Conservation (phyloP, 2,329 filamentous ascomycete species). For the Penicillium psychrosexuale region DNA sequence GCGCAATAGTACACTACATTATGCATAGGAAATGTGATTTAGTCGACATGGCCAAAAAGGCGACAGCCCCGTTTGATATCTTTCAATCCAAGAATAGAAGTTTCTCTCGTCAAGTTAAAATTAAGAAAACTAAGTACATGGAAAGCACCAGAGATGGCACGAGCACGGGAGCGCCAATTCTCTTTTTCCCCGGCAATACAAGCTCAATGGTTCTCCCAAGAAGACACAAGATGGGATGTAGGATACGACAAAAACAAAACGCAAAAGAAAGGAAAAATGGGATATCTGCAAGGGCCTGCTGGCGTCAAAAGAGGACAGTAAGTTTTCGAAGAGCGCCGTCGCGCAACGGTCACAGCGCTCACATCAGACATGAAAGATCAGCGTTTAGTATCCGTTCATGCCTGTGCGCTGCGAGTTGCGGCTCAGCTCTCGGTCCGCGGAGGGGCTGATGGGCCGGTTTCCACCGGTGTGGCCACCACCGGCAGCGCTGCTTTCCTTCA, state of each 20-base stretch:
- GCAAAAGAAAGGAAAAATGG: conserved; percentile 32
- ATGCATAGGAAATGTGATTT: neutral
- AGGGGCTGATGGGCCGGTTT: conserved; percentile 90
- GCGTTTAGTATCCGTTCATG: conserved; percentile 90
- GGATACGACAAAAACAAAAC: conserved; percentile 23
- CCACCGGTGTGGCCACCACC: conserved; percentile 64
- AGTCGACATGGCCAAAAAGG: neutral
- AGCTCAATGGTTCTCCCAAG: conserved; percentile 14
- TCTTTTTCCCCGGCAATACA: conserved; percentile 28
- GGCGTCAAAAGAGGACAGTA: conserved; percentile 29
- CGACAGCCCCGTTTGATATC: neutral
- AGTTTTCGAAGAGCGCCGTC: conserved; percentile 24
- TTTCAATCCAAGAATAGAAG: conserved; percentile 18
- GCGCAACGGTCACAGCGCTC: conserved; percentile 19
- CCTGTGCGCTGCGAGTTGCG: conserved; percentile 95
- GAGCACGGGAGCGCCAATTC: conserved; percentile 28
- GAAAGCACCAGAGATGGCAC: conserved; percentile 25
- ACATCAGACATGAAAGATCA: conserved; percentile 20
- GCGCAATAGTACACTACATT: neutral
- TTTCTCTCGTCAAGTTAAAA: conserved; percentile 29
- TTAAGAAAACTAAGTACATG: conserved; percentile 40
- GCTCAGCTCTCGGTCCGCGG: conserved; percentile 93
- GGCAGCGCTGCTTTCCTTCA: conserved; percentile 96
- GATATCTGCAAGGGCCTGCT: conserved; percentile 41
- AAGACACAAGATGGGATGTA: conserved; percentile 15